These are phyloP conservation scores for Trichosporon inkin DNA, from an alignment of 1,284 basidiomycete genomes.

Conservation along the genomic window DNA sequence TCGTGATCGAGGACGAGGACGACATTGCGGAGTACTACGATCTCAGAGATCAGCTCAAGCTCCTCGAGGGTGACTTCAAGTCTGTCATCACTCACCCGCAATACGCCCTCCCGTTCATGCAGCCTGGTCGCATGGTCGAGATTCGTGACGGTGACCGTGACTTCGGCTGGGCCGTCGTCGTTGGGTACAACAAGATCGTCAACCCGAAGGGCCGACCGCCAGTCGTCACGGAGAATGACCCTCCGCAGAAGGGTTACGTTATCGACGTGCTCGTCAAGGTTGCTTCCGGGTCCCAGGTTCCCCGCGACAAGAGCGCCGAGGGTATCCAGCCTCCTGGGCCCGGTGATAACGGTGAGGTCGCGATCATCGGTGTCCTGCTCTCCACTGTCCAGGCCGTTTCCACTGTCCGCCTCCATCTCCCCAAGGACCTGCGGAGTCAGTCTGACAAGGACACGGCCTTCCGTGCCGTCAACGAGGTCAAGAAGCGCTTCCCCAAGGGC, in stretches of 20 bases:
- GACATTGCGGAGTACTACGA: constrained; percentile 87
- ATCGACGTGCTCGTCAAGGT: constrained; percentile 90
- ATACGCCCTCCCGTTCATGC: constrained; percentile 88
- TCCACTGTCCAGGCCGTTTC: constrained; percentile 82
- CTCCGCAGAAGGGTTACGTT: constrained; percentile 86
- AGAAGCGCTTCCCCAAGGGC: constrained; percentile 81
- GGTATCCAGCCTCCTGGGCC: constrained; percentile 65
- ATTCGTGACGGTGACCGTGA: constrained; percentile 81
- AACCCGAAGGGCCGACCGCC: constrained; percentile 49
- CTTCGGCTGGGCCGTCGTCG: constrained; percentile 93
- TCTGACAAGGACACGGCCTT: constrained; percentile 75
- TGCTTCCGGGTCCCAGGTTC: constrained; percentile 61
- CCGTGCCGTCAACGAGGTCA: constrained; percentile 86
- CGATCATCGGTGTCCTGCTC: constrained; percentile 84
- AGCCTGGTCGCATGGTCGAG: constrained; percentile 84
- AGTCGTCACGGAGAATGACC: constrained; percentile 55
- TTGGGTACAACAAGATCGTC: constrained; percentile 76
- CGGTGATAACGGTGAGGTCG: constrained; percentile 70
- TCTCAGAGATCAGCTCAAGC: constrained; percentile 81
- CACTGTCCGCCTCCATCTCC: constrained; percentile 79
- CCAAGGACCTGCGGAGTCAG: constrained; percentile 79
- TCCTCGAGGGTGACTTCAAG: constrained; percentile 77
- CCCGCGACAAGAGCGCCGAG: constrained; percentile 64
- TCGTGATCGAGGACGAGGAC: constrained; percentile 76
- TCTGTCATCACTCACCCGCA: constrained; percentile 91